Evolutionary conservation across 768 basidiomycete species (phyloP).

Genomic region (Mycena rebaudengoi): DNA sequence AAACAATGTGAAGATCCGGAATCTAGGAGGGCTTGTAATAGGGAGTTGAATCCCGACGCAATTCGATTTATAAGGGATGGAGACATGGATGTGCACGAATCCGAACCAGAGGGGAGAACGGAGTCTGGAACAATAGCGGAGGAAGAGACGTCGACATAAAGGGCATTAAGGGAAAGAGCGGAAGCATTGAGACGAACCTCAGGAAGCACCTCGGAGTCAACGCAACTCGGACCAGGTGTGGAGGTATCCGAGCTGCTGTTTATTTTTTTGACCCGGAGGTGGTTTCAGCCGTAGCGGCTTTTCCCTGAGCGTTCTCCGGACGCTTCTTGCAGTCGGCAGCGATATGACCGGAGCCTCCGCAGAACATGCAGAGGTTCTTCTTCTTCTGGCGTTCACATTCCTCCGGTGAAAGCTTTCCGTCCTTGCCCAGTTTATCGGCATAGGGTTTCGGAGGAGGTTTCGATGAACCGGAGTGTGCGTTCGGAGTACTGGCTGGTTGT

Average conservation of each 20-base stretch:
- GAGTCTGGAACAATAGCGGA: not conserved
- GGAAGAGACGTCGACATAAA: not conserved
- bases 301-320: not conserved
- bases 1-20: conserved; percentile 15
- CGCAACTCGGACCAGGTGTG: not conserved
- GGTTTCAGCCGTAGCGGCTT: not conserved
- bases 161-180: conserved; percentile 8
- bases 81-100: not conserved
- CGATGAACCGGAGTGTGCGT: not conserved
- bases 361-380: conserved; percentile 46
- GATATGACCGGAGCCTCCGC: conserved; percentile 39
- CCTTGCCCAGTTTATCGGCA: not conserved
- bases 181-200: conserved; percentile 18
- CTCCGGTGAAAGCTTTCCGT: conserved; percentile 29
- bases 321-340: conserved; percentile 32
- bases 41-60: not conserved
- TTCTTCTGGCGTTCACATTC: conserved; percentile 33
- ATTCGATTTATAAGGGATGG: not conserved
- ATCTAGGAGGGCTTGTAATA: not conserved
- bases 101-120: not conserved
- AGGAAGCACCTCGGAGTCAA: conserved; percentile 6
- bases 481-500: no score
- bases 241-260: conserved; percentile 8
- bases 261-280: conserved; percentile 5
- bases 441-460: not conserved